phyloP scores from a whole-genome alignment of 2,329 filamentous ascomycete genomes.

The Xylariomycetidae sp. region DNA sequence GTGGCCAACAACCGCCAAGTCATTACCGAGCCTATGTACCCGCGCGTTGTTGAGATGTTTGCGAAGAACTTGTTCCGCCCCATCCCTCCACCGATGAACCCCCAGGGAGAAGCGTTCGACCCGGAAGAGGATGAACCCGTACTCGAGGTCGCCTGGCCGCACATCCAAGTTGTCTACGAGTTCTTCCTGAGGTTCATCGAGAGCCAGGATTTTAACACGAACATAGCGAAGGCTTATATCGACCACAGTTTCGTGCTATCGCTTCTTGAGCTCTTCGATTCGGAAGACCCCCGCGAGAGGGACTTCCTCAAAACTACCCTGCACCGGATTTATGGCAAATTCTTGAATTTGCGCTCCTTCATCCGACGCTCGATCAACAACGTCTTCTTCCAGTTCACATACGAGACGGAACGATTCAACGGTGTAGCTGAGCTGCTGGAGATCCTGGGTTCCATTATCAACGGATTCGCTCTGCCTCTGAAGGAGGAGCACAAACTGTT shows the following conservation, averaged over 20 bases:
- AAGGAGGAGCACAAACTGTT: conserved; percentile 99
- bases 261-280: conserved; percentile 96
- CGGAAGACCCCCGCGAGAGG: conserved; percentile 90
- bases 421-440: conserved; percentile 95
- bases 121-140: conserved; percentile 98
- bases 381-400: conserved; percentile 99
- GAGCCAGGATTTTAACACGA: conserved; percentile 99
- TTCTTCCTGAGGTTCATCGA: conserved; percentile 99
- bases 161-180: conserved; percentile 99
- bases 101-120: conserved; percentile 96
- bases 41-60: conserved; percentile 97
- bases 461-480: conserved; percentile 90
- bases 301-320: conserved; percentile 98
- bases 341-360: conserved; percentile 93
- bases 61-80: conserved; percentile 97
- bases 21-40: conserved; percentile 98
- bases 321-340: conserved; percentile 98
- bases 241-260: conserved; percentile 96
- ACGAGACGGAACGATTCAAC: conserved; percentile 97
- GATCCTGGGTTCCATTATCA: conserved; percentile 97
- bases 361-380: conserved; percentile 99
- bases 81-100: conserved; percentile 94
- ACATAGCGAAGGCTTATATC: conserved; percentile 98
- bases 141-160: conserved; percentile 95
- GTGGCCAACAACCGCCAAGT: conserved; percentile 98